phyloP scores from a whole-genome alignment of 441 rosid genomes.

The Croton laevigatus region DNA sequence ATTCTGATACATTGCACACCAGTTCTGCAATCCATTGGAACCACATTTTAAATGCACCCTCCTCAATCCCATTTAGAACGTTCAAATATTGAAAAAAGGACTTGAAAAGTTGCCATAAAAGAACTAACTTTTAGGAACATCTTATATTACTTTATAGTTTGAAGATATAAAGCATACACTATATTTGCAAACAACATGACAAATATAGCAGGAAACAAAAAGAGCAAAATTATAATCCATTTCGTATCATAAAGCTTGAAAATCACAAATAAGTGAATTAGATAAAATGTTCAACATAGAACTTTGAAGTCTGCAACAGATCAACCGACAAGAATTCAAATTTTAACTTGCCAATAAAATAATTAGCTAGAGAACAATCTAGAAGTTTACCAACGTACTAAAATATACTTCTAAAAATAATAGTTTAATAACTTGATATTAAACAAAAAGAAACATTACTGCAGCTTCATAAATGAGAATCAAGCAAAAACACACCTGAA shows the following conservation, averaged over 20 bases:
- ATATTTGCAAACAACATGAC: background rate
- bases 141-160: background rate
- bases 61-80: background rate
- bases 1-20: background rate
- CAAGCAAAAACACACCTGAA: background rate
- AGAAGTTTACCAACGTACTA: background rate
- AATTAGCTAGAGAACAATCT: slow-evolving; percentile 5
- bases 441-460: background rate
- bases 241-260: background rate
- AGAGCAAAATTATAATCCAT: background rate
- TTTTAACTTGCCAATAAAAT: background rate
- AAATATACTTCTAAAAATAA: background rate
- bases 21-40: slow-evolving; percentile 1
- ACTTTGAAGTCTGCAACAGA: background rate
- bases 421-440: background rate
- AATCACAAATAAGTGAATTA: background rate
- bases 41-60: slow-evolving; percentile 2
- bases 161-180: background rate
- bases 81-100: background rate
- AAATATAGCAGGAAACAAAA: background rate
- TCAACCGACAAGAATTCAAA: background rate
- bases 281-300: background rate
- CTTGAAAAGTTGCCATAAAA: background rate
- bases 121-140: background rate
- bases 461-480: background rate